Base-by-base conservation (phyloP, 2,329 filamentous ascomycete genomes). In the Mycosphaerelloides madeirae region DNA sequence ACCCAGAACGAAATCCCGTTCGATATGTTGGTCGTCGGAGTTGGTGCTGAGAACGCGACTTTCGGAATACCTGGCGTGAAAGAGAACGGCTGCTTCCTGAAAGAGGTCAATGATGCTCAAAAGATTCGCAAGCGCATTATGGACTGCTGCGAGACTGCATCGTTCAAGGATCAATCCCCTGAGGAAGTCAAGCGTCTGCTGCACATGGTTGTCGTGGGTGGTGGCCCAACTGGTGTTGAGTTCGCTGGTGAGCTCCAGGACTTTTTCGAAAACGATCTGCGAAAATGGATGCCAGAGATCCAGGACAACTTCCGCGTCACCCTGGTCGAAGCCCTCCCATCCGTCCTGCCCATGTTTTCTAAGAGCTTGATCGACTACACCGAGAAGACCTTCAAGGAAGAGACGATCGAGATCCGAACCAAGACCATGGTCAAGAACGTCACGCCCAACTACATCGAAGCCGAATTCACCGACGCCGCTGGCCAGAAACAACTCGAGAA, bases 341-440 rank as follows among this genome's bases (percentile, higher is more conserved):
- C 94, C 68, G 73, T 95, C 41, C 80, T 98, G 55, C 93, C 93
- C 61, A 95, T 90, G 78, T 98, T 98, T 79, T 95, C 88, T 68
- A 97, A 97, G 80, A 89, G 95, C 71, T 78, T 98, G 63, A 97
- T 98, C 65, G 93, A 98, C 64, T 98, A 98, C 78, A 98, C 93
- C 59, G 93, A 98, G 74, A 91, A 90, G 71, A 96, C 91, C 36
- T 94, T 98, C 76, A 93, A 95, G 73, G 93, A 98, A 75, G 93
- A 98, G 72, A 90, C 89, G 65, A 98, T 98, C 65, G 84, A 87
- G 59, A 95, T 98, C 72, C 85, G 87, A 70, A 95, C 93, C 60
- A 97, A 97, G 81, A 97, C 93, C 56, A 94, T 95, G 84, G 93
- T 98, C 67, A 97, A 97, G 79, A 90, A 85, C 51, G 93, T 98